These are phyloP conservation scores for Yamadazyma takamatsuzukensis DNA, from an alignment of 805 yeast genomes.

Conservation along the genomic window DNA sequence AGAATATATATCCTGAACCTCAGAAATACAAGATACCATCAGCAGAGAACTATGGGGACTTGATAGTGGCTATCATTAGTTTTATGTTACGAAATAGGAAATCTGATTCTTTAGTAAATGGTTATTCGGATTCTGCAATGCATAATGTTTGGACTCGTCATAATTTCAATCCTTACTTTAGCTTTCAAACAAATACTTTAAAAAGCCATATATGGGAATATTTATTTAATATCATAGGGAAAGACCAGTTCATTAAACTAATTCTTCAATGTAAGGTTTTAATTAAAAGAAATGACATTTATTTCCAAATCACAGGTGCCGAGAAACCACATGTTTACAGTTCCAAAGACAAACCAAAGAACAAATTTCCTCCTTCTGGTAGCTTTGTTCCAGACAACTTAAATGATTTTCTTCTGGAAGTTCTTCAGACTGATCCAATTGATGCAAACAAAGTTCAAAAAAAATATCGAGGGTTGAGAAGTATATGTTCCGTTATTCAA, in stretches of 20 bases:
- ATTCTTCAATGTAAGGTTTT: constrained; percentile 34
- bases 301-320: constrained; percentile 11
- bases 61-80: too few relatives aligned
- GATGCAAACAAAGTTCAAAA: constrained; percentile 1
- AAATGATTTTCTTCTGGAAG: not conserved
- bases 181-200: constrained; percentile 34
- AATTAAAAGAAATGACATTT: constrained; percentile 5
- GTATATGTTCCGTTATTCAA: constrained; percentile 1
- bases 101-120: constrained; percentile 39
- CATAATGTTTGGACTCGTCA: constrained; percentile 25
- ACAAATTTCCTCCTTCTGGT: too few relatives aligned
- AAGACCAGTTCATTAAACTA: constrained; percentile 33
- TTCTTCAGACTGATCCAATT: not conserved
- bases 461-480: constrained; percentile 1
- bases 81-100: too few relatives aligned
- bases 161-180: constrained; percentile 27
- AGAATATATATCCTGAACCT: too few relatives aligned
- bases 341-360: too few relatives aligned
- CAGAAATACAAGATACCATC: too few relatives aligned
- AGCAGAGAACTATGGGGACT: too few relatives aligned
- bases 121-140: constrained; percentile 37
- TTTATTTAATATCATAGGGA: constrained; percentile 39
- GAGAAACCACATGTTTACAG: too few relatives aligned
- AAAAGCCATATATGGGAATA: constrained; percentile 44
- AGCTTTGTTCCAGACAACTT: constrained; percentile 1